A percentile compares a stretch with the other conserved stretches of the same genome.
These are phyloP conservation scores for Chamaecyparis obtusa DNA, from an alignment of 75 land plant species.

Conservation along the genomic window DNA sequence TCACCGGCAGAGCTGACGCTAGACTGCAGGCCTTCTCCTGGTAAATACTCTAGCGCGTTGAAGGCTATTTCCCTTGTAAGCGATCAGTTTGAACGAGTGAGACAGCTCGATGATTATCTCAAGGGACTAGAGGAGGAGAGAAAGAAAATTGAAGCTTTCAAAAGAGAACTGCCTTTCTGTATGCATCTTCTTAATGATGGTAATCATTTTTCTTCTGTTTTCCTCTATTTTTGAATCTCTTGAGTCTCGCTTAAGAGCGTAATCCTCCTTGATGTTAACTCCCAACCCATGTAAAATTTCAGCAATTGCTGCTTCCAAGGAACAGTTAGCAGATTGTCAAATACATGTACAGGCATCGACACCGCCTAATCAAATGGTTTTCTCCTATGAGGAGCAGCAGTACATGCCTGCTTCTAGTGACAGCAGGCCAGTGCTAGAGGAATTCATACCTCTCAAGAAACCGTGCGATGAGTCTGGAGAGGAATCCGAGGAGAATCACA, in stretches of 20 bases:
- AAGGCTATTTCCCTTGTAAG: constrained; percentile 8
- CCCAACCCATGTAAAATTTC: constrained; percentile 6
- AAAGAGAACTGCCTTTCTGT: constrained; percentile 83
- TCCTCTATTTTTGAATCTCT: background rate
- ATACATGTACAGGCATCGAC: constrained; percentile 19
- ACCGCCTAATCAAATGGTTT: background rate
- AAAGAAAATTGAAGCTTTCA: constrained; percentile 81
- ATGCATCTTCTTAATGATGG: constrained; percentile 71
- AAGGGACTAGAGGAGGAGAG: constrained; percentile 62
- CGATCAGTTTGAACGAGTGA: constrained; percentile 18
- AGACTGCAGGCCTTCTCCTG: background rate
- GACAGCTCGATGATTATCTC: constrained; percentile 36
- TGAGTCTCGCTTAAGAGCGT: background rate
- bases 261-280: background rate
- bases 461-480: constrained; percentile 19
- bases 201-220: constrained; percentile 10
- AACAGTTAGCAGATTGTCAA: constrained; percentile 42
- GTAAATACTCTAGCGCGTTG: constrained; percentile 4
- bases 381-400: constrained; percentile 10
- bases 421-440: constrained; percentile 64
- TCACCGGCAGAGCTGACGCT: constrained; percentile 14
- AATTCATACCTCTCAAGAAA: constrained; percentile 79
- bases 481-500: constrained; percentile 17
- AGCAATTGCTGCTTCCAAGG: constrained; percentile 80
- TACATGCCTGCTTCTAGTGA: constrained; percentile 9